Percentiles rank a stretch among this genome's conserved stretches.
phyloP scores from a whole-genome alignment of 2,329 filamentous ascomycete genomes.

The Aspergillus quadricinctus region DNA sequence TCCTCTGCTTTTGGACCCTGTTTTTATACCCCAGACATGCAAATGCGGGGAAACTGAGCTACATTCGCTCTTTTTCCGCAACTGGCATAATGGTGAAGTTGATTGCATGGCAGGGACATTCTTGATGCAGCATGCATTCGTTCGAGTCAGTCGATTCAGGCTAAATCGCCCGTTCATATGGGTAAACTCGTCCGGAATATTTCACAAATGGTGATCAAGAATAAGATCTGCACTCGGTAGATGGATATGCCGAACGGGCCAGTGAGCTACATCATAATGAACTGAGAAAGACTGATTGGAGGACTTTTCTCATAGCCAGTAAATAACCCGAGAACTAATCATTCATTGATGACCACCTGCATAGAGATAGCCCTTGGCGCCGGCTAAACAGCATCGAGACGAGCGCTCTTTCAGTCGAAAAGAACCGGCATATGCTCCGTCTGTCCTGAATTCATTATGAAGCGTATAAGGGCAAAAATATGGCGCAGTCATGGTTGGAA shows the following conservation, averaged over 20 bases:
- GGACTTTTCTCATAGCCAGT: background rate
- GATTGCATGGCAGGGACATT: background rate
- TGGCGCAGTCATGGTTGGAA: no score
- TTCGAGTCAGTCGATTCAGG: background rate
- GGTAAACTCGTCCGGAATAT: background rate
- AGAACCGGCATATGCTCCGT: no score
- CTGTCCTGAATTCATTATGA: no score
- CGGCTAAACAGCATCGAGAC: background rate
- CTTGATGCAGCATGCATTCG: background rate
- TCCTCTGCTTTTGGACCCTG: background rate
- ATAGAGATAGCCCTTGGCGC: background rate
- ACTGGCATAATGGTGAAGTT: background rate
- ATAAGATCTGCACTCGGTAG: background rate
- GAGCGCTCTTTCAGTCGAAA: no score
- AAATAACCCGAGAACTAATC: background rate
- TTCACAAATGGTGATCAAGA: background rate
- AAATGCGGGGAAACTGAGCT: background rate
- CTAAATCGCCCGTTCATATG: background rate
- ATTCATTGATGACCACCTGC: background rate
- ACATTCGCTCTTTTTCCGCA: background rate
- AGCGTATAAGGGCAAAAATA: no score
- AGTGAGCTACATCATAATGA: background rate
- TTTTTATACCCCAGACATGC: background rate
- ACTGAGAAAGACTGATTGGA: background rate
- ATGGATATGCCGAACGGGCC: background rate